Conservation (phyloP, 164 flowering plant species). For the Protea cynaroides region DNA sequence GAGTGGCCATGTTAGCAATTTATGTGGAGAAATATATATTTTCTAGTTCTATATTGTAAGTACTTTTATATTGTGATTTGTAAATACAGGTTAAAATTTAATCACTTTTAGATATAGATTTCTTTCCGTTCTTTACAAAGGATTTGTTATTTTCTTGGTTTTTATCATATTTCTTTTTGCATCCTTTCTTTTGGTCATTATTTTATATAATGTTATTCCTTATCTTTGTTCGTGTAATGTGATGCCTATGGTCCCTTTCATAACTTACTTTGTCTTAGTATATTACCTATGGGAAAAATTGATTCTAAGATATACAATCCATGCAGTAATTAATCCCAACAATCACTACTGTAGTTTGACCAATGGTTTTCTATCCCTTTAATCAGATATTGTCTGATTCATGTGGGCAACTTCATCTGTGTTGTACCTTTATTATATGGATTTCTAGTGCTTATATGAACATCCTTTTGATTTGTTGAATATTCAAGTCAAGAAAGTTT, state of each 20-base stretch:
- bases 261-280: too few species aligned
- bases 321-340: background rate
- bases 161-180: background rate
- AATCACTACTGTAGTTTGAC: background rate
- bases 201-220: background rate
- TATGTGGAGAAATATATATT: background rate
- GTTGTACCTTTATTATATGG: background rate
- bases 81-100: background rate
- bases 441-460: background rate
- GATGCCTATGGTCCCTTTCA: background rate
- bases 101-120: background rate
- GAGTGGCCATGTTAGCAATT: background rate
- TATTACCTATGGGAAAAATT: too few species aligned
- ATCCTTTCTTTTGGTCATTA: background rate
- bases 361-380: too few species aligned
- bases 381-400: too few species aligned
- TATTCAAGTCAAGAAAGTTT: conserved; percentile 2
- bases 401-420: too few species aligned
- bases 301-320: background rate
- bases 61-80: background rate
- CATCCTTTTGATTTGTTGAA: background rate
- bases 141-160: background rate
- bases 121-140: background rate
- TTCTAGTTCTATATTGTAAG: background rate
- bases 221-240: background rate